Evolutionary conservation across 106 monocot species (phyloP).

Genomic region (Acorus gramineus): DNA sequence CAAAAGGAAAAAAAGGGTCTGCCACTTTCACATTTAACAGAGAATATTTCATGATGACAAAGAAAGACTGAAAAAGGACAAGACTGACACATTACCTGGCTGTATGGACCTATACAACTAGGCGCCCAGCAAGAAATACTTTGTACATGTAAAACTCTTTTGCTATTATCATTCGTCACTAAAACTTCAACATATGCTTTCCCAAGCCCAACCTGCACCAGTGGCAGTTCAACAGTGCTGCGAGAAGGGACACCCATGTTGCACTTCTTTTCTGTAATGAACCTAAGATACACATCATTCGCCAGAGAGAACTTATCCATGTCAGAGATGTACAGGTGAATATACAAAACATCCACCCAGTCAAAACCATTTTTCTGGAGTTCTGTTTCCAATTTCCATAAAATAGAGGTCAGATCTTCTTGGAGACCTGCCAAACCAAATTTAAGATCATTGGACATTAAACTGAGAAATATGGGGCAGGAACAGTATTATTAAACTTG

Average conservation of each 20-base stretch:
- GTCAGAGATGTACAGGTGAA: constrained; percentile 89
- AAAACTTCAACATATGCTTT: constrained; percentile 75
- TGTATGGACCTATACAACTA: constrained; percentile 98
- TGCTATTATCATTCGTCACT: constrained; percentile 47
- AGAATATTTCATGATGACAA: too few relatives aligned
- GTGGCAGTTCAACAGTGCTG: constrained; percentile 80
- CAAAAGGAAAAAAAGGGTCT: too few relatives aligned
- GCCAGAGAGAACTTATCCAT: constrained; percentile 70
- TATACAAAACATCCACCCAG: constrained; percentile 78
- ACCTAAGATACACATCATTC: constrained; percentile 77
- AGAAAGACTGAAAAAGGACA: too few relatives aligned
- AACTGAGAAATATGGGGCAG: background rate
- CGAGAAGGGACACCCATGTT: constrained; percentile 82
- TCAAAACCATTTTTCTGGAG: constrained; percentile 49
- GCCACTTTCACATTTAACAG: too few relatives aligned
- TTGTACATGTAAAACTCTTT: constrained; percentile 92
- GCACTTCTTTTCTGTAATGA: constrained; percentile 79
- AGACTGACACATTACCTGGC: constrained; percentile 44
- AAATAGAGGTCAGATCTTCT: constrained; percentile 40
- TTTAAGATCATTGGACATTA: background rate
- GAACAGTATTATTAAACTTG: background rate
- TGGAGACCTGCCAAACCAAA: constrained; percentile 33
- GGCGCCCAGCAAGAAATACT: constrained; percentile 99
- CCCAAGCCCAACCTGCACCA: constrained; percentile 44
- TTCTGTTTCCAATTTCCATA: constrained; percentile 45